A percentile compares a stretch with the other conserved stretches of the same genome.
These are phyloP conservation scores for Mycosphaerelloides madeirae DNA, from an alignment of 2,329 filamentous ascomycete species.

Conservation along the genomic window DNA sequence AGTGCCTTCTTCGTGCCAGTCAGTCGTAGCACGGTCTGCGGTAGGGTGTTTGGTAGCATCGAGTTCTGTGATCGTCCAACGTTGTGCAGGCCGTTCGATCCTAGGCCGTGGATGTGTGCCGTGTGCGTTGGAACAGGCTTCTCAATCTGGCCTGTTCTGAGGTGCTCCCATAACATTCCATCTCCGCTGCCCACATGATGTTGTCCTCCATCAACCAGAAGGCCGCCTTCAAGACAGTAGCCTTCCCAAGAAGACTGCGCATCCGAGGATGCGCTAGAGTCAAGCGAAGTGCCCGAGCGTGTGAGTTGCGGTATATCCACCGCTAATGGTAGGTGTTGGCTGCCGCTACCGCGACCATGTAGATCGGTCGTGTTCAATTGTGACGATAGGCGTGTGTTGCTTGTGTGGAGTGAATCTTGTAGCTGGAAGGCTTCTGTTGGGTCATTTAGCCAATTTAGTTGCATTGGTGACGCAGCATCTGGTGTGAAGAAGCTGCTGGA, in stretches of 20 bases:
- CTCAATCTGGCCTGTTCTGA: slow-evolving; percentile 16
- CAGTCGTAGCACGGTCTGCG: slow-evolving; percentile 15
- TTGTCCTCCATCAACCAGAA: background rate
- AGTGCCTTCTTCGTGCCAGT: slow-evolving; percentile 18
- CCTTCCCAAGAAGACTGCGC: background rate
- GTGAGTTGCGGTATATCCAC: no score
- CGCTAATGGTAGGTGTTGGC: no score
- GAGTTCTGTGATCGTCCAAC: slow-evolving; percentile 3
- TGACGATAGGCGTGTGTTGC: no score
- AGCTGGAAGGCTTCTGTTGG: no score
- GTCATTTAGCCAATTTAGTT: slow-evolving; percentile 2
- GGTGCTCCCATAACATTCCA: slow-evolving; percentile 19
- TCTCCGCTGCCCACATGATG: slow-evolving; percentile 3
- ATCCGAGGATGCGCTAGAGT: background rate
- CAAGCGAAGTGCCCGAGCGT: no score
- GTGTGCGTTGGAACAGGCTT: slow-evolving; percentile 21
- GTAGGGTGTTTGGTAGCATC: slow-evolving; percentile 1
- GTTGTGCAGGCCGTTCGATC: slow-evolving; percentile 4
- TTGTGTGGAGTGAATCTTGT: slow-evolving; percentile 1
- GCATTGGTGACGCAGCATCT: slow-evolving; percentile 5
- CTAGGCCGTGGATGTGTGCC: slow-evolving; percentile 14
- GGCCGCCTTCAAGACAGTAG: background rate
- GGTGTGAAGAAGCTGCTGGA: slow-evolving; percentile 12
- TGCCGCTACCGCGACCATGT: no score
- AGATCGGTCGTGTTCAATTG: no score